Conservation (phyloP, 2,329 filamentous ascomycete species). For the Penicillium psychrosexuale region DNA sequence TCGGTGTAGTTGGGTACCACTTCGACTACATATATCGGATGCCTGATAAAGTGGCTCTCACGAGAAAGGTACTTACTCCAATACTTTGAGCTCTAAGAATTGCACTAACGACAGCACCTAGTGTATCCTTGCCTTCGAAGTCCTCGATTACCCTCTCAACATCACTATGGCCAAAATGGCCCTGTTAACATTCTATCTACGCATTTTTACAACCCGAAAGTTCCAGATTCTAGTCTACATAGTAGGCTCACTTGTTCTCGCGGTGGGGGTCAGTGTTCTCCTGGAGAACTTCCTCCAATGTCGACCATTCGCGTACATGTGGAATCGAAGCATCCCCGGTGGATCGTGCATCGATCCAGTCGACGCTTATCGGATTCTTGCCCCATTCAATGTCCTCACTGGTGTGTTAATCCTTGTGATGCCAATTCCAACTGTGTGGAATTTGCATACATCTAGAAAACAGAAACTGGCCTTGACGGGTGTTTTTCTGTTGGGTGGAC, state of each 20-base stretch:
- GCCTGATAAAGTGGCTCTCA: background rate
- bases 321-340: background rate
- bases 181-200: constrained; percentile 8
- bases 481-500: constrained; percentile 19
- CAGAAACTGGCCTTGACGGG: constrained; percentile 16
- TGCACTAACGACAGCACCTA: background rate
- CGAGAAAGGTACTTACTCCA: background rate
- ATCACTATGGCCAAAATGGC: constrained; percentile 18
- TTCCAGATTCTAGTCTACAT: background rate
- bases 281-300: background rate
- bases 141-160: constrained; percentile 12
- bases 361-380: background rate
- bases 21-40: background rate
- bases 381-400: background rate
- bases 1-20: background rate
- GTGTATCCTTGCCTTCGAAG: background rate
- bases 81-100: too few species aligned
- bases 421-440: constrained; percentile 16
- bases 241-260: background rate
- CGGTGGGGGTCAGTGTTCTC: background rate
- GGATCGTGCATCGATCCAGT: background rate
- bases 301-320: background rate
- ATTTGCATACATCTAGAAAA: constrained; percentile 6
- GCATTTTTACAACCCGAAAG: constrained; percentile 1
- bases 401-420: constrained; percentile 10